Evolutionary conservation across 257 asterid genomes (phyloP).

Genomic region (Dorcoceras hygrometricum): DNA sequence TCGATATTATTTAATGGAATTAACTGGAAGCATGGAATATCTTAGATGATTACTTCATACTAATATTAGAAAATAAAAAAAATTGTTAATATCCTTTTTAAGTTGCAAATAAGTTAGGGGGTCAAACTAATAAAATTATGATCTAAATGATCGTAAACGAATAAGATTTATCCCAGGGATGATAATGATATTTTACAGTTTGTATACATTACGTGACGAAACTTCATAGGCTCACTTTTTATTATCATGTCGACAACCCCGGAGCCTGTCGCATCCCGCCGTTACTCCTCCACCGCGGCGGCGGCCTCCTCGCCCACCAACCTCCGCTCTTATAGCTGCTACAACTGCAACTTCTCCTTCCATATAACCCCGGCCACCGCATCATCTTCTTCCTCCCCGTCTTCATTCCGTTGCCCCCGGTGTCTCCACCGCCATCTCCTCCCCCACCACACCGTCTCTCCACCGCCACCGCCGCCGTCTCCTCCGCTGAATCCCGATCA

Average conservation of each 20-base stretch:
- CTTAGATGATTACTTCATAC: too few relatives aligned
- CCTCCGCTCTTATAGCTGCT: constrained; percentile 45
- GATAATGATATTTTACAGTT: too few relatives aligned
- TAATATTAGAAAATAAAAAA: too few relatives aligned
- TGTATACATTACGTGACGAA: too few relatives aligned
- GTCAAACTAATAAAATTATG: too few relatives aligned
- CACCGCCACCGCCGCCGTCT: neutral
- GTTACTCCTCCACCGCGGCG: neutral
- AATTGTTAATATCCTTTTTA: too few relatives aligned
- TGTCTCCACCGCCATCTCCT: constrained; percentile 51
- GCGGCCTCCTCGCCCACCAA: constrained; percentile 9
- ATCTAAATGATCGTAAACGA: too few relatives aligned
- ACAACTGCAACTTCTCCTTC: constrained; percentile 48
- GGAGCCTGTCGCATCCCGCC: constrained; percentile 36
- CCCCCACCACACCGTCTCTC: constrained; percentile 38
- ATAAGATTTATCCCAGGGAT: too few relatives aligned
- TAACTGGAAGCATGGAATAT: too few relatives aligned
- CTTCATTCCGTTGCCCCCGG: constrained; percentile 51
- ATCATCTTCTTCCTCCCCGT: constrained; percentile 29
- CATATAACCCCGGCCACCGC: constrained; percentile 34
- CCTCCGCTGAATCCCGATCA: neutral
- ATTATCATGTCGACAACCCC: constrained; percentile 30
- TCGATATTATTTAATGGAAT: too few relatives aligned
- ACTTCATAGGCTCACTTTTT: too few relatives aligned
- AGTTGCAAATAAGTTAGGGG: too few relatives aligned